Evolutionary conservation across 768 basidiomycete species (phyloP), one percentile per base, ranked within the genome.

Genomic region (Panaeolus cyanescens): DNA sequence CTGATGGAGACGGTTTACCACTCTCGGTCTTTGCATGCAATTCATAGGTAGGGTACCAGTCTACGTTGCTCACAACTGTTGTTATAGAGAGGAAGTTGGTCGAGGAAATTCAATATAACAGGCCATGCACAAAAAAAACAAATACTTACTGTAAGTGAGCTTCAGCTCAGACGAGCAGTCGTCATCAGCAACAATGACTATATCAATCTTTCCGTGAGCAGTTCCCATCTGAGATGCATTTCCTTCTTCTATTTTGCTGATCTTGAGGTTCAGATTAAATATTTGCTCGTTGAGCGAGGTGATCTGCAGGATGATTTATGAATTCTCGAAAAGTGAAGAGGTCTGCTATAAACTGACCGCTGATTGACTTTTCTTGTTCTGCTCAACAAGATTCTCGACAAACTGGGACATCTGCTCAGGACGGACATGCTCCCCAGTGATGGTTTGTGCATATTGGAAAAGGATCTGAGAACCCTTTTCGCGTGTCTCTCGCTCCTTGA

Each of bases 41-140:
- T 63, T 88, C 87, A 64, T 88, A 88, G 2, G 77, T 78, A 2
- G 86, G 83, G 17, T 70, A 68, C 86, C 86, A 88, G 22, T 69
- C 69, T 1, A 81, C 83, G 32, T 80, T 72, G 50, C 69, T 74
- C 17, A 89, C 86, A 55, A 85, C 87, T 86, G 61, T 28, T 28
- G 56, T 45, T 32, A 42, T 54, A 20, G 30, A 42, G n/a, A n/a
- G n/a, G n/a, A n/a, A n/a, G n/a, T n/a, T n/a, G n/a, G n/a, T n/a
- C n/a, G n/a, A n/a, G n/a, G n/a, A n/a, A n/a, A n/a, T n/a, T n/a
- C n/a, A n/a, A n/a, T n/a, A n/a, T n/a, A n/a, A n/a, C n/a, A n/a
- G n/a, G n/a, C n/a, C n/a, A n/a, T n/a, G 33, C 37, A 32, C 19
- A 31, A 57, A 36, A 28, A 25, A 12, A 32, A 20, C 6, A 30